Base-by-base conservation (phyloP, 305 asterid genomes). In the Rubia occidens region DNA sequence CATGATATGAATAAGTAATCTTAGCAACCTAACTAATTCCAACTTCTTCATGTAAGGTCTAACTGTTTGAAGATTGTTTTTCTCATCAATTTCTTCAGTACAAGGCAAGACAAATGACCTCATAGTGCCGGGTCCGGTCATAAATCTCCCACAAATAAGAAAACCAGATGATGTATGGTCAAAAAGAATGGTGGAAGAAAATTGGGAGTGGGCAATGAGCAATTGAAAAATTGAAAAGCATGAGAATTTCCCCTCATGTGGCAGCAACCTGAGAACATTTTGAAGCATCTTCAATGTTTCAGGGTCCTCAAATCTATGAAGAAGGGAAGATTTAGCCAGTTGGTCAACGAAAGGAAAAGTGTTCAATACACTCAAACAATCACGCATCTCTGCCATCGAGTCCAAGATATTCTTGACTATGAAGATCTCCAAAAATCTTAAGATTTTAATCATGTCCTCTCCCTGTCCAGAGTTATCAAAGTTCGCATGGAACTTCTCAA, bases 21-120 rank as follows among this genome's bases (percentile, higher is more conserved):
- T 85, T 53, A 93, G 82, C 80, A 90, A 80, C 89, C 85, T 90
- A 63, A 94, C 83, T 75, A 94, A 85, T 78, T 94, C 97, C 80
- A 88, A 84, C 79, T 78, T 77, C 78, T 73, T 53, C 68, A 71
- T 68, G 77, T 70, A 64, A 74, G 69, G 81, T 71, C 79, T 80
- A 68, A 84, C 80, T 61, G 66, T 63, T 62, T 71, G 63, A 40
- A 56, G 63, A 67, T 75, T 74, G 71, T 35, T 83, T 65, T 79
- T 76, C 78, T 72, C 70, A 72, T 75, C 79, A 74, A 80, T 77
- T 66, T 66, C 75, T 60, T 72, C 76, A 66, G 68, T 43, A 64
- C 8, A 71, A 80, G 82, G 71, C 69, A 77, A 51, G 72, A 72
- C 72, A 73, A 79, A 67, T 53, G 87, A 73, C 77, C 82, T 82